Conservation (phyloP, 1,284 basidiomycete genomes). For the Fomitopsis pinicola region DNA sequence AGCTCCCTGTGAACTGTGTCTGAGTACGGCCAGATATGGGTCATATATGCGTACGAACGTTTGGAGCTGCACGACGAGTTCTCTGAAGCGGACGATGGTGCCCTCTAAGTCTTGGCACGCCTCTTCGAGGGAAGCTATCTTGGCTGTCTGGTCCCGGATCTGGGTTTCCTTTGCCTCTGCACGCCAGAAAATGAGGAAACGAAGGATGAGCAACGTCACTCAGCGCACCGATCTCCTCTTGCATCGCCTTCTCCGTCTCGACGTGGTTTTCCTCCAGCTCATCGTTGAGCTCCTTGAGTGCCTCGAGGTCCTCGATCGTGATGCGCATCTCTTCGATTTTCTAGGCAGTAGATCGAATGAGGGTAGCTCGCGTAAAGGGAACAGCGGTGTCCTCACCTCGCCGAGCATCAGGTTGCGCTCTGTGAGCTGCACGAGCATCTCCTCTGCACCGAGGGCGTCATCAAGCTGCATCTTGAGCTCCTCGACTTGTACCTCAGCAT, state of each 20-base stretch:
- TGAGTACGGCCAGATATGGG: background rate
- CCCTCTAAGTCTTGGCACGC: conserved; percentile 79
- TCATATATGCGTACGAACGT: conserved; percentile 39
- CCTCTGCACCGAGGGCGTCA: conserved; percentile 92
- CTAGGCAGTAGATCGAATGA: conserved; percentile 32
- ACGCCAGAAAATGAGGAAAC: background rate
- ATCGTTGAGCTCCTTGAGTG: conserved; percentile 93
- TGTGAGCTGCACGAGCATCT: conserved; percentile 93
- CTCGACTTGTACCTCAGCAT: conserved; percentile 88
- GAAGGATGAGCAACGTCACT: background rate
- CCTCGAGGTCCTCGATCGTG: conserved; percentile 93
- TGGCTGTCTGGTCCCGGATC: conserved; percentile 63
- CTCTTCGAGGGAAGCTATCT: conserved; percentile 70
- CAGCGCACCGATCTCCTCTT: conserved; percentile 80
- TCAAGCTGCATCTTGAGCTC: conserved; percentile 95
- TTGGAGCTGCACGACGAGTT: conserved; percentile 82
- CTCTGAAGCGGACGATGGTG: conserved; percentile 89
- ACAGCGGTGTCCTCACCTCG: conserved; percentile 50
- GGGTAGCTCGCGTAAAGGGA: background rate
- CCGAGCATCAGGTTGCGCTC: conserved; percentile 90
- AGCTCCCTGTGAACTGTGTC: conserved; percentile 58
- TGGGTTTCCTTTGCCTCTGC: conserved; percentile 70
- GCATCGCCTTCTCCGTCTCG: conserved; percentile 90
- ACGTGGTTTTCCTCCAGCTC: conserved; percentile 97
- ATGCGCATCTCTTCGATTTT: conserved; percentile 97